These are phyloP conservation scores for Monascus ruber DNA, from an alignment of 2,329 filamentous ascomycete species.

Conservation along the genomic window DNA sequence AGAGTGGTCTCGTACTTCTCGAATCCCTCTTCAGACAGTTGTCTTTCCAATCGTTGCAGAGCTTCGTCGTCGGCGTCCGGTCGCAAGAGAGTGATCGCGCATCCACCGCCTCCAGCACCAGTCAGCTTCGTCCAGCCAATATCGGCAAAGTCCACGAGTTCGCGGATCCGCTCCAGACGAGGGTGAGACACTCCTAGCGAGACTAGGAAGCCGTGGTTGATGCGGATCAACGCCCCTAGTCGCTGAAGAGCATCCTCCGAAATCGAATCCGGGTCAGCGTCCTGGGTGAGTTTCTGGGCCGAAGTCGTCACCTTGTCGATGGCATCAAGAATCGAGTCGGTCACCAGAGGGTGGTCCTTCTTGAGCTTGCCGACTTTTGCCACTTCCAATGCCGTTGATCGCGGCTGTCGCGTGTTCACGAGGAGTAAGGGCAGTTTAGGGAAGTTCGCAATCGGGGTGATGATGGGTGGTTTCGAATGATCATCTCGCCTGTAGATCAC, in stretches of 20 bases:
- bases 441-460: slow-evolving; percentile 71
- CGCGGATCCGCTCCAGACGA: slow-evolving; percentile 78
- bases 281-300: slow-evolving; percentile 43
- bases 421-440: slow-evolving; percentile 83
- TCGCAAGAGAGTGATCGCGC: slow-evolving; percentile 81
- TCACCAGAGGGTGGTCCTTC: slow-evolving; percentile 60
- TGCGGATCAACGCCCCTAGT: slow-evolving; percentile 76
- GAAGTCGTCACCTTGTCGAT: slow-evolving; percentile 57
- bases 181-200: slow-evolving; percentile 91
- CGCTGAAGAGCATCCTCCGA: slow-evolving; percentile 55
- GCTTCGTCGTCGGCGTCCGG: slow-evolving; percentile 49
- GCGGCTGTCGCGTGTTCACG: slow-evolving; percentile 77
- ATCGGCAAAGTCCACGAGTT: slow-evolving; percentile 76
- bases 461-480: slow-evolving; percentile 63
- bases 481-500: slow-evolving; percentile 79
- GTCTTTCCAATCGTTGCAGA: slow-evolving; percentile 52
- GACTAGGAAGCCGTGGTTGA: slow-evolving; percentile 90
- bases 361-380: slow-evolving; percentile 70
- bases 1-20: slow-evolving; percentile 78
- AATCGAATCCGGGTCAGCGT: slow-evolving; percentile 56
- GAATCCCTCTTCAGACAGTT: slow-evolving; percentile 62
- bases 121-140: slow-evolving; percentile 98
- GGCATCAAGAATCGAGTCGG: slow-evolving; percentile 69
- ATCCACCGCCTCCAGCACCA: slow-evolving; percentile 88
- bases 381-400: slow-evolving; percentile 76